phyloP scores from a whole-genome alignment of 192 early-diverging fungal genomes.

The Gigaspora rosea region DNA sequence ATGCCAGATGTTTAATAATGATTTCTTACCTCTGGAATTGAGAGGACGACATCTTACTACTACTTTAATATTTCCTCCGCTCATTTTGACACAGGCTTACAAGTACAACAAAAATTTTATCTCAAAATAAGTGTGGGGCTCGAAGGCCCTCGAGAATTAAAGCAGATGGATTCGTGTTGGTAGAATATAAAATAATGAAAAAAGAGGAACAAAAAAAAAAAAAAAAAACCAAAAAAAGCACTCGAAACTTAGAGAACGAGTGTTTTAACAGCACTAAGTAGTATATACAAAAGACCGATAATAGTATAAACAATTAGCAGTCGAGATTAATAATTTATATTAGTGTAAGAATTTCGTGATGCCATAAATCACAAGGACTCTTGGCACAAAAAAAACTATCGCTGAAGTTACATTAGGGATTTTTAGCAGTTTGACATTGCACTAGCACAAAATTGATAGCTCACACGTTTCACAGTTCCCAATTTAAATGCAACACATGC shows the following conservation, averaged over 20 bases:
- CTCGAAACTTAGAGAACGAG: too few relatives aligned
- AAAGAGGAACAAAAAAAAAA: not conserved
- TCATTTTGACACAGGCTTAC: conserved; percentile 29
- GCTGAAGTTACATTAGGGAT: not conserved
- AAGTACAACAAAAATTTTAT: not conserved
- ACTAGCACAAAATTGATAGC: not conserved
- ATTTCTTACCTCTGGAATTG: conserved; percentile 63
- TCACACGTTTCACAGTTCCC: conserved; percentile 21
- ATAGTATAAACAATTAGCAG: not conserved
- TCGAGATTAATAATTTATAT: not conserved
- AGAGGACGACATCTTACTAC: conserved; percentile 80
- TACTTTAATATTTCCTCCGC: conserved; percentile 66
- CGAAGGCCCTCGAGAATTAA: not conserved
- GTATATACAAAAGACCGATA: conserved; percentile 1
- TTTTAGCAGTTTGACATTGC: not conserved
- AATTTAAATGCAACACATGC: too few relatives aligned
- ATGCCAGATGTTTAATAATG: not conserved
- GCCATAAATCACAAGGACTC: conserved; percentile 27
- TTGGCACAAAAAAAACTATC: not conserved
- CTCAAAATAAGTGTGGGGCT: not conserved
- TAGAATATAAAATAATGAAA: not conserved
- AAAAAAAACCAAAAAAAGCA: too few relatives aligned
- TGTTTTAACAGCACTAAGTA: not conserved
- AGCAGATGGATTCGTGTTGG: not conserved
- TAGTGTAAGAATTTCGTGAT: not conserved